Evolutionary conservation across 163 green algal genomes (phyloP).

Genomic region (Volvox carteri): DNA sequence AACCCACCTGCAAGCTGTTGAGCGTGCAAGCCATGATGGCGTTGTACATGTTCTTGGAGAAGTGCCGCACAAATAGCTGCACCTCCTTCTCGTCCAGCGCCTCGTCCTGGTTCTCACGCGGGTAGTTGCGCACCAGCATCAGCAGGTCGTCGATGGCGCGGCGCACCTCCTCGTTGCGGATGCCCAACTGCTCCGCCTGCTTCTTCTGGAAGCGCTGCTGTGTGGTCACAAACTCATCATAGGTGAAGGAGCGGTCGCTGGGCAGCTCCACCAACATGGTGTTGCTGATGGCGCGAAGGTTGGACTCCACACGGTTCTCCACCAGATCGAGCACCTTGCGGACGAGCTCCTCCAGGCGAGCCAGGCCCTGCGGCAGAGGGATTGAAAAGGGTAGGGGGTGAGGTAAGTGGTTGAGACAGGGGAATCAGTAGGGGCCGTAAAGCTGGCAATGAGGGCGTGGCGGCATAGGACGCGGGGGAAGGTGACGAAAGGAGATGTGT

Average conservation of each 20-base stretch:
- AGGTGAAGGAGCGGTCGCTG: slow-evolving; percentile 85
- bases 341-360: slow-evolving; percentile 89
- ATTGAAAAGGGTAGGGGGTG: too few relatives aligned
- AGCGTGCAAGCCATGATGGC: slow-evolving; percentile 79
- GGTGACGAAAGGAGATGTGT: not conserved
- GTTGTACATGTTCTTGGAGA: slow-evolving; percentile 89
- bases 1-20: slow-evolving; percentile 58
- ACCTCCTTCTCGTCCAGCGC: slow-evolving; percentile 71
- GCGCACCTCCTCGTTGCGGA: slow-evolving; percentile 87
- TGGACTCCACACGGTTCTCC: slow-evolving; percentile 89
- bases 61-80: slow-evolving; percentile 84
- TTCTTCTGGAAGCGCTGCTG: slow-evolving; percentile 77
- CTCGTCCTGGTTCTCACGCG: slow-evolving; percentile 85
- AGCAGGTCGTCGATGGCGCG: slow-evolving; percentile 86
- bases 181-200: slow-evolving; percentile 77
- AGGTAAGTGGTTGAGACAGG: too few relatives aligned
- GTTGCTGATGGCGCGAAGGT: slow-evolving; percentile 81
- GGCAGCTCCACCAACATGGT: slow-evolving; percentile 89
- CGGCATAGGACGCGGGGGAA: too few relatives aligned
- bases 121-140: slow-evolving; percentile 77
- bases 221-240: slow-evolving; percentile 89
- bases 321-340: slow-evolving; percentile 89
- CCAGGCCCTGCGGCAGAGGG: slow-evolving; percentile 76
- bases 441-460: too few relatives aligned
- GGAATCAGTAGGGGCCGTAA: not conserved